These are phyloP conservation scores for Melanomma pulvis-pyrius DNA, from an alignment of 495 filamentous ascomycete genomes.

Conservation along the genomic window DNA sequence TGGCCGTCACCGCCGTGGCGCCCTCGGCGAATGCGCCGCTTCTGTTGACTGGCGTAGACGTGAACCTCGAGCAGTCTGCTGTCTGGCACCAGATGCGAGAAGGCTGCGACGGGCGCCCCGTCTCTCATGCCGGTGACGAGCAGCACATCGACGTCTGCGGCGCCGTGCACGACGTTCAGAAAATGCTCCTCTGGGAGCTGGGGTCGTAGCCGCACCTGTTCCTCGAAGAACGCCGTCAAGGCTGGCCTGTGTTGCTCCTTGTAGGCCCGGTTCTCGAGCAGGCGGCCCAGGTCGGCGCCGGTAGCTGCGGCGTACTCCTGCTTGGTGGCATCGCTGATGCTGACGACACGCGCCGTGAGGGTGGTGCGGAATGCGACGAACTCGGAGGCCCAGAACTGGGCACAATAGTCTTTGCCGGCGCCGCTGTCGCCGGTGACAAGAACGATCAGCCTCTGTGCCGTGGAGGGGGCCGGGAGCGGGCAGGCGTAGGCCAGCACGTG, in stretches of 20 bases:
- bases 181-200: constrained; percentile 61
- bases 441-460: constrained; percentile 57
- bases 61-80: constrained; percentile 59
- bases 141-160: constrained; percentile 57
- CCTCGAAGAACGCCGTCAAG: constrained; percentile 58
- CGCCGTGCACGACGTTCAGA: constrained; percentile 50
- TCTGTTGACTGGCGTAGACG: constrained; percentile 53
- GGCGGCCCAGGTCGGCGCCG: constrained; percentile 54
- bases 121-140: constrained; percentile 71
- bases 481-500: constrained; percentile 60
- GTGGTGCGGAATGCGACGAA: constrained; percentile 44
- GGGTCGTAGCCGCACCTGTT: constrained; percentile 52
- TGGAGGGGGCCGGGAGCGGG: constrained; percentile 51
- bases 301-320: constrained; percentile 59
- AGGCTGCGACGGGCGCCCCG: constrained; percentile 57
- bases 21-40: constrained; percentile 49
- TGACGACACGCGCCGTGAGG: constrained; percentile 53
- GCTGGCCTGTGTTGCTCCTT: constrained; percentile 64
- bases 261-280: constrained; percentile 60
- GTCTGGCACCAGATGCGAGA: constrained; percentile 60
- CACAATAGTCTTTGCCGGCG: constrained; percentile 66
- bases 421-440: constrained; percentile 63
- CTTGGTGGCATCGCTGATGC: constrained; percentile 65
- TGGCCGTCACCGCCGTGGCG: constrained; percentile 32
- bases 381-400: constrained; percentile 54